Percentiles rank a stretch among this genome's conserved stretches.
These are phyloP conservation scores for Vickermania spadyakhi DNA, from an alignment of 208 protist genomes.

Conservation along the genomic window DNA sequence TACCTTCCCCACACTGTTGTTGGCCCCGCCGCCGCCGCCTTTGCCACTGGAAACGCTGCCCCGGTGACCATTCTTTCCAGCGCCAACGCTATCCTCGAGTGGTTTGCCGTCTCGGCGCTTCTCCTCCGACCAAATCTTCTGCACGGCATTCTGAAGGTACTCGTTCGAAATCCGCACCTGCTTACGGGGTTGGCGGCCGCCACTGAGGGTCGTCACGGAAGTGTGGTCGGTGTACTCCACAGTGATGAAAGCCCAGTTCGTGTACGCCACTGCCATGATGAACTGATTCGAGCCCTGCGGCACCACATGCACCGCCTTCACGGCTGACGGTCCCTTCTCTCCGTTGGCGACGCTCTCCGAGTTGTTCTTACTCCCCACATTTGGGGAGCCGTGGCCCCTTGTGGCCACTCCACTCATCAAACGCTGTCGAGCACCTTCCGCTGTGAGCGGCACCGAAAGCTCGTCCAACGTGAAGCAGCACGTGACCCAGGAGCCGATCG, in stretches of 20 bases:
- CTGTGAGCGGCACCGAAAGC: slow-evolving; percentile 5
- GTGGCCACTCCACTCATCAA: neutral
- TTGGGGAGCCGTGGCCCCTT: neutral
- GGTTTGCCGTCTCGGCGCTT: neutral
- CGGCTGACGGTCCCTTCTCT: neutral
- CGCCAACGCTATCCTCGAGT: neutral
- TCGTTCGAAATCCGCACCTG: neutral
- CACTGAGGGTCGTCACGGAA: neutral
- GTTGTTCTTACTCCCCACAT: neutral
- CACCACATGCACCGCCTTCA: slow-evolving; percentile 13
- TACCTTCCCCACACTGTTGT: neutral
- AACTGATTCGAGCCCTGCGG: slow-evolving; percentile 6
- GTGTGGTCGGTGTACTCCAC: slow-evolving; percentile 1
- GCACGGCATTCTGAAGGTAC: neutral
- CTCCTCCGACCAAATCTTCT: neutral
- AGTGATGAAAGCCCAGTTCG: slow-evolving; percentile 10
- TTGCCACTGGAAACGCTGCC: neutral
- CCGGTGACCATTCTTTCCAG: neutral
- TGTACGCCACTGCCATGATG: slow-evolving; percentile 19
- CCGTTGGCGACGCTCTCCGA: neutral
- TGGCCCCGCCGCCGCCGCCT: neutral
- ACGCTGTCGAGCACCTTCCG: neutral
- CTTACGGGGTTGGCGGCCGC: neutral
- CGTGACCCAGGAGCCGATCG: neutral
- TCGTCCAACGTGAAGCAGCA: neutral